Conservation (phyloP, 2,329 filamentous ascomycete genomes). For the Dactylellina parvicollis region DNA sequence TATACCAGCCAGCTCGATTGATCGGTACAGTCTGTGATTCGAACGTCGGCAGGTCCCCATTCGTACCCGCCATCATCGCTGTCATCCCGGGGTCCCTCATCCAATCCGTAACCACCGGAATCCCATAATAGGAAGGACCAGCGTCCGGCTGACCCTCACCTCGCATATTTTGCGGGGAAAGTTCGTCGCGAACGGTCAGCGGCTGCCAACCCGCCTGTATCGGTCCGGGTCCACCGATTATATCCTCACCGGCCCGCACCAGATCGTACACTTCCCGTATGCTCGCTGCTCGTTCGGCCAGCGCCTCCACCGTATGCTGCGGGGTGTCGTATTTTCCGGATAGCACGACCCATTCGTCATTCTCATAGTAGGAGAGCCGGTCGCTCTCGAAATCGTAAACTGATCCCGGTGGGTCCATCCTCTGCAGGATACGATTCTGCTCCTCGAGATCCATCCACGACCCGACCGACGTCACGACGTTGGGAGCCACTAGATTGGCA, state of each 20-base stretch:
- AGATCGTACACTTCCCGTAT: background rate
- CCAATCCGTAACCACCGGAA: too few species aligned
- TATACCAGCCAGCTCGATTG: too few species aligned
- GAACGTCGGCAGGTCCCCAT: too few species aligned
- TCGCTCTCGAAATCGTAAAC: conserved; percentile 1
- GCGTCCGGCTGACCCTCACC: too few species aligned
- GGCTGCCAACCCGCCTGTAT: background rate
- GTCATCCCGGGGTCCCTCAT: too few species aligned
- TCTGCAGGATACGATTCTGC: conserved; percentile 5
- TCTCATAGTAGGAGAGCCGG: background rate
- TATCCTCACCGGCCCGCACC: background rate
- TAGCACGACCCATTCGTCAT: background rate
- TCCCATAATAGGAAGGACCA: too few species aligned
- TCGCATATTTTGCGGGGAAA: too few species aligned
- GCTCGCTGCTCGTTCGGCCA: background rate
- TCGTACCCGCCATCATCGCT: too few species aligned
- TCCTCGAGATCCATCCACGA: conserved; percentile 34
- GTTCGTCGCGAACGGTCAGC: background rate
- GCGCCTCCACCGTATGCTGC: background rate
- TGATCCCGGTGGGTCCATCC: background rate
- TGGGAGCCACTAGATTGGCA: conserved; percentile 4
- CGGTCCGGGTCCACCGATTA: background rate
- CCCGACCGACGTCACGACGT: background rate
- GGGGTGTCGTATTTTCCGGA: background rate
- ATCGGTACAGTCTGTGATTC: too few species aligned